These are phyloP conservation scores for Opeltia flavorubescens DNA, from an alignment of 495 filamentous ascomycete genomes.

Conservation along the genomic window DNA sequence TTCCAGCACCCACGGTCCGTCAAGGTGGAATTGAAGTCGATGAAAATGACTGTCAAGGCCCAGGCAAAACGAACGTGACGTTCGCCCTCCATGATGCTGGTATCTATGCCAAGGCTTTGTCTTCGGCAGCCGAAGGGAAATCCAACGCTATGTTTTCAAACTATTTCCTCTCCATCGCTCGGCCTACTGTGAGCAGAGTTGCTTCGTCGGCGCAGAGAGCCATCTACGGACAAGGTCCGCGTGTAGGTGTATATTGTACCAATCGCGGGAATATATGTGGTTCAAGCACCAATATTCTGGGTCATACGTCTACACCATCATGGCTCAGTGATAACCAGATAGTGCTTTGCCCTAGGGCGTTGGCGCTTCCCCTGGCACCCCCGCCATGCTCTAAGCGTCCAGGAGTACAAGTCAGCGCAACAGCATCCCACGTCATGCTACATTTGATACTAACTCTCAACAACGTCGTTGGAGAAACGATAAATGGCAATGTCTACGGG, in stretches of 20 bases:
- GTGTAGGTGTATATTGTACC: slow-evolving; percentile 3
- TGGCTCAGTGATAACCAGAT: slow-evolving; percentile 2
- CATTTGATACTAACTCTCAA: slow-evolving; percentile 6
- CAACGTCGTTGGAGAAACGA: not conserved
- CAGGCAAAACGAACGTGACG: not conserved
- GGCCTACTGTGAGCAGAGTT: not conserved
- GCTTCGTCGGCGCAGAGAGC: not conserved
- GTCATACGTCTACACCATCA: slow-evolving; percentile 5
- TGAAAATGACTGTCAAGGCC: not conserved
- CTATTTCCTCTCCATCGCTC: not conserved
- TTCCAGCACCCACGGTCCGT: not conserved
- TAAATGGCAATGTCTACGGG: slow-evolving; percentile 1
- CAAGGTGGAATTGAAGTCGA: not conserved
- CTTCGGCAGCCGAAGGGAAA: not conserved
- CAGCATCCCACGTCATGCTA: slow-evolving; percentile 4
- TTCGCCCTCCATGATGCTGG: slow-evolving; percentile 4
- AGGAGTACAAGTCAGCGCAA: not conserved
- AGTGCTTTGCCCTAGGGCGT: slow-evolving; percentile 1
- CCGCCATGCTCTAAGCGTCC: slow-evolving; percentile 1
- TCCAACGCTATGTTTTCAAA: not conserved
- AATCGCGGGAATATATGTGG: not conserved
- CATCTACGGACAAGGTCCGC: slow-evolving; percentile 1
- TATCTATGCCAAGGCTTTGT: not conserved
- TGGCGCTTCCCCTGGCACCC: not conserved
- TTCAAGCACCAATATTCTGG: slow-evolving; percentile 3